These are phyloP conservation scores for Candida montana DNA, from an alignment of 805 yeast genomes.

Conservation along the genomic window DNA sequence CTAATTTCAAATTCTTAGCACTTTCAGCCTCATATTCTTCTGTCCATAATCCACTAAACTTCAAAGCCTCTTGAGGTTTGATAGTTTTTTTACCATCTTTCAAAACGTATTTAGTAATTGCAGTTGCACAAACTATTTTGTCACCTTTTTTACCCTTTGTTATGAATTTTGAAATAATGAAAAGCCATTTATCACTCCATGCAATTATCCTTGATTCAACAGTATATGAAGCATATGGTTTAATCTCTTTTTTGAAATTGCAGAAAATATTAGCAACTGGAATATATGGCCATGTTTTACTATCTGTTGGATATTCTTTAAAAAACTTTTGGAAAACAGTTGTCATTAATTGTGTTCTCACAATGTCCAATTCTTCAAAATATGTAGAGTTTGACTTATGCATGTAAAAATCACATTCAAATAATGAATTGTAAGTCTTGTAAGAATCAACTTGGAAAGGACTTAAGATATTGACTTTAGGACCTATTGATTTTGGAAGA, in stretches of 20 bases:
- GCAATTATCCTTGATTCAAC: slow-evolving; percentile 59
- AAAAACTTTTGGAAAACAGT: slow-evolving; percentile 54
- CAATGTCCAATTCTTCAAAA: slow-evolving; percentile 73
- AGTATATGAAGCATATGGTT: slow-evolving; percentile 53
- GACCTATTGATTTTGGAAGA: slow-evolving; percentile 25
- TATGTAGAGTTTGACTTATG: slow-evolving; percentile 89
- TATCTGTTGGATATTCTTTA: slow-evolving; percentile 36
- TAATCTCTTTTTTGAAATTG: slow-evolving; percentile 67
- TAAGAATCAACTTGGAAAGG: slow-evolving; percentile 39
- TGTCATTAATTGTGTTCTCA: slow-evolving; percentile 60
- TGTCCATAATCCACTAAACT: slow-evolving; percentile 49
- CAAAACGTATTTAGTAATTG: slow-evolving; percentile 75
- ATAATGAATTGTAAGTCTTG: slow-evolving; percentile 57
- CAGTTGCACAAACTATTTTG: slow-evolving; percentile 43
- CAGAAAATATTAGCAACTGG: slow-evolving; percentile 75
- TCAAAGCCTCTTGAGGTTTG: slow-evolving; percentile 54
- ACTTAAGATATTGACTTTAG: slow-evolving; percentile 4
- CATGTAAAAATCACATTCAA: slow-evolving; percentile 80
- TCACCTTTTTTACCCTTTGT: slow-evolving; percentile 23
- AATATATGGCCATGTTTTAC: slow-evolving; percentile 39
- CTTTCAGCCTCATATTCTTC: slow-evolving; percentile 43
- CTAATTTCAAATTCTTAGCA: slow-evolving; percentile 33
- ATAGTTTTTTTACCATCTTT: slow-evolving; percentile 76
- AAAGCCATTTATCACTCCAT: slow-evolving; percentile 89
- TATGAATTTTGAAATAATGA: slow-evolving; percentile 58